Evolutionary conservation across 78 protist species (phyloP).

Genomic region (Planoprotostelium fungivorum): DNA sequence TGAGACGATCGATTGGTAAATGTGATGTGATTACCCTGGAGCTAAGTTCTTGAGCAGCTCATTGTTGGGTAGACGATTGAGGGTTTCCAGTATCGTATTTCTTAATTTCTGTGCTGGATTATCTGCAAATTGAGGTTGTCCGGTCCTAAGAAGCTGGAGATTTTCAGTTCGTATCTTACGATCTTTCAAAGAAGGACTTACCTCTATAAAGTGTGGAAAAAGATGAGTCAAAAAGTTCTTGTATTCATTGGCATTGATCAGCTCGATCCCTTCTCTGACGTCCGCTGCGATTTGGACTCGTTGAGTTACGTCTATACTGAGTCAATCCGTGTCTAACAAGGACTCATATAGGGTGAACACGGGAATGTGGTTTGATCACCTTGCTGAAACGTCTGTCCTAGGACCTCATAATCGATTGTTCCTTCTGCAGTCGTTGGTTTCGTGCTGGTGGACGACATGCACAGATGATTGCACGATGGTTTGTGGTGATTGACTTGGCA

Average conservation of each 20-base stretch:
- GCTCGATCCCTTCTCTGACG: neutral
- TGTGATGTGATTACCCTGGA: neutral
- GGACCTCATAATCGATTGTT: neutral
- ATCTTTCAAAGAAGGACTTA: neutral
- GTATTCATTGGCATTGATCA: neutral
- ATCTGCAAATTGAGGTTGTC: slow-evolving; percentile 31
- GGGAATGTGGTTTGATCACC: neutral
- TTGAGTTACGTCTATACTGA: neutral
- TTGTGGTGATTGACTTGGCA: too few relatives aligned
- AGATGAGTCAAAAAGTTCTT: neutral
- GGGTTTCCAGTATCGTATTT: slow-evolving; percentile 65
- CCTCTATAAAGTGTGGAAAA: neutral
- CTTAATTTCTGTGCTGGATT: slow-evolving; percentile 65
- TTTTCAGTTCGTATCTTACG: neutral
- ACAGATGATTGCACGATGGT: too few relatives aligned
- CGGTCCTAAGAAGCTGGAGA: neutral
- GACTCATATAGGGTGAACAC: neutral
- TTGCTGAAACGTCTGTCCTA: neutral
- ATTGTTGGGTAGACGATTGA: slow-evolving; percentile 77
- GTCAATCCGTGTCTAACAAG: neutral
- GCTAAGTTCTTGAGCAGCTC: slow-evolving; percentile 47
- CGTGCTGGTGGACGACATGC: too few relatives aligned
- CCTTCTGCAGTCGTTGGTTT: neutral
- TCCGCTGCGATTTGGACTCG: neutral
- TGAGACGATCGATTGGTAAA: neutral